Evolutionary conservation across 2,329 filamentous ascomycete species (phyloP).

Genomic region (Clonostachys byssicola): DNA sequence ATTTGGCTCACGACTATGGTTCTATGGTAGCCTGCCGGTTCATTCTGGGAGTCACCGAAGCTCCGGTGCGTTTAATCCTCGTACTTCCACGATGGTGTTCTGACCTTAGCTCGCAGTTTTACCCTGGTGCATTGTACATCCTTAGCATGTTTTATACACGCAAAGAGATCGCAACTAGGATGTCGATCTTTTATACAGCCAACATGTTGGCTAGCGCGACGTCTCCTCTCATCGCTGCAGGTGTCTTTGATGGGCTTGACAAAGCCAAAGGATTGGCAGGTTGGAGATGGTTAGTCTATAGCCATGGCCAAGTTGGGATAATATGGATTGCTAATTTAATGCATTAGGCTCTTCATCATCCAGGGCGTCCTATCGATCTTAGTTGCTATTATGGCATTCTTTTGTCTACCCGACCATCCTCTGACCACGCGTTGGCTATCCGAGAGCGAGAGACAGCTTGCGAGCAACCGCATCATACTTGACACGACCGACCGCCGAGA

Average conservation of each 20-base stretch:
- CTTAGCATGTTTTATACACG: conserved; percentile 51
- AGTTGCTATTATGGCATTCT: conserved; percentile 16
- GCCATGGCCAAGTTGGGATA: conserved; percentile 20
- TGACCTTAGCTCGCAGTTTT: conserved; percentile 25
- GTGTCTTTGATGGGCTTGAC: conserved; percentile 38
- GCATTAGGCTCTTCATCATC: conserved; percentile 54
- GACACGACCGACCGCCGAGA: conserved; percentile 39
- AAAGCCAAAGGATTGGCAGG: conserved; percentile 46
- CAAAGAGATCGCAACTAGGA: conserved; percentile 56
- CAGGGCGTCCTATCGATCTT: conserved; percentile 45
- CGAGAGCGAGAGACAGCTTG: conserved; percentile 37
- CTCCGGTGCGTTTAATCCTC: conserved; percentile 37
- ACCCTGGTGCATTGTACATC: conserved; percentile 27
- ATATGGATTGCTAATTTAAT: too few species aligned
- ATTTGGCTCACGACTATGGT: conserved; percentile 36
- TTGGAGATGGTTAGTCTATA: conserved; percentile 45
- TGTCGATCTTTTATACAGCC: conserved; percentile 50
- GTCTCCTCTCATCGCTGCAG: conserved; percentile 52
- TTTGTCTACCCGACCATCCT: conserved; percentile 26
- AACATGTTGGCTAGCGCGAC: conserved; percentile 64
- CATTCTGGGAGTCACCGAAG: conserved; percentile 49
- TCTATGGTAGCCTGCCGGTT: conserved; percentile 31
- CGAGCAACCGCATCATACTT: conserved; percentile 32
- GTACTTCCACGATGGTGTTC: conserved; percentile 22
- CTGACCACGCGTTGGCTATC: conserved; percentile 36